Conservation (phyloP, 495 filamentous ascomycete genomes). For the Talaromyces borbonicus region DNA sequence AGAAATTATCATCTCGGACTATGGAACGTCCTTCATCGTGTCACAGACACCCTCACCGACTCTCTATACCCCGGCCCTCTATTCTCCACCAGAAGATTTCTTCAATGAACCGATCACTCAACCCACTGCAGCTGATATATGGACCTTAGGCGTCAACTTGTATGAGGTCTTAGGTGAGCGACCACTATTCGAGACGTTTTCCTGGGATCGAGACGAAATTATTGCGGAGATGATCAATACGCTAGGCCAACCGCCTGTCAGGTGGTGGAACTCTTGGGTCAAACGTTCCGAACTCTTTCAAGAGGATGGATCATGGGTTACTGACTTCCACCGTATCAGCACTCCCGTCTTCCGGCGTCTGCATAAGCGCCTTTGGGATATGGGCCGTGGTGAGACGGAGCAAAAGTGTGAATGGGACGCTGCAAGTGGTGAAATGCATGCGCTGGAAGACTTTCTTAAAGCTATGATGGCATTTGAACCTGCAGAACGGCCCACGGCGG, state of each 20-base stretch:
- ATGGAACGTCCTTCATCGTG: conserved; percentile 16
- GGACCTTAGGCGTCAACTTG: conserved; percentile 20
- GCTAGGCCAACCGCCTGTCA: conserved; percentile 15
- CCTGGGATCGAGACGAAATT: conserved; percentile 19
- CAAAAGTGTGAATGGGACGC: conserved; percentile 22
- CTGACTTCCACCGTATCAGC: conserved; percentile 15
- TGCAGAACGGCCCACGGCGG: conserved; percentile 20
- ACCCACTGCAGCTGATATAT: conserved; percentile 21
- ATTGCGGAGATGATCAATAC: conserved; percentile 19
- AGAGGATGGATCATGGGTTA: conserved; percentile 17
- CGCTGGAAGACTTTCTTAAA: conserved; percentile 23
- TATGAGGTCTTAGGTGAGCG: conserved; percentile 21
- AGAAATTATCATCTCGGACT: conserved; percentile 17
- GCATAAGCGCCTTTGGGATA: conserved; percentile 18
- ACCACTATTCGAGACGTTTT: conserved; percentile 22
- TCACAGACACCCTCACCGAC: conserved; percentile 13
- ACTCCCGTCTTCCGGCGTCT: conserved; percentile 17
- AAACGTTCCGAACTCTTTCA: conserved; percentile 16
- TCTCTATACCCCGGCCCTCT: conserved; percentile 17
- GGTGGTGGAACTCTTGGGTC: conserved; percentile 20
- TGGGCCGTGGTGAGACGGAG: conserved; percentile 21
- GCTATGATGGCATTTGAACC: conserved; percentile 28
- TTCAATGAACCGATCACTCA: conserved; percentile 16
- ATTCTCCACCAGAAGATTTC: conserved; percentile 18
- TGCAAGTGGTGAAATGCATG: conserved; percentile 17